Conservation (phyloP, 768 basidiomycete genomes). For the Tylopilus subfusipes region DNA sequence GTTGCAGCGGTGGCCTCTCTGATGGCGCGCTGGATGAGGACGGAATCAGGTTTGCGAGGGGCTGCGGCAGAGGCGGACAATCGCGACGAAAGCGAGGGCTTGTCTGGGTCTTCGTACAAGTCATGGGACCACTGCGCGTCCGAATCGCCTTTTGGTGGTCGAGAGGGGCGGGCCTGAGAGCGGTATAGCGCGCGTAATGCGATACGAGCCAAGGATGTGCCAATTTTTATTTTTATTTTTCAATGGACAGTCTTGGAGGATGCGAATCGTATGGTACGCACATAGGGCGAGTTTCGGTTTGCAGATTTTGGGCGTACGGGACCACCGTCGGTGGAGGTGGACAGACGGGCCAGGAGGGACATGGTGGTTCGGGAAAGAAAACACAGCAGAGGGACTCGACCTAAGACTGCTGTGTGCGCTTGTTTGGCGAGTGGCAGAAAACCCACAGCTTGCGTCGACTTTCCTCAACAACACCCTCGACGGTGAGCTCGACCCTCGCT, state of each 20-base stretch:
- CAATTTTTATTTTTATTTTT: conserved; percentile 18
- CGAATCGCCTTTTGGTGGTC: conserved; percentile 60
- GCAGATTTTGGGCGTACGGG: conserved; percentile 31
- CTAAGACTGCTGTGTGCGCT: conserved; percentile 14
- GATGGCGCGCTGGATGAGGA: conserved; percentile 58
- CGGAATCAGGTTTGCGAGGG: conserved; percentile 52
- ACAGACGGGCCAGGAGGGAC: conserved; percentile 31
- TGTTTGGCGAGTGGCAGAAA: conserved; percentile 32
- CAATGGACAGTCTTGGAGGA: conserved; percentile 19
- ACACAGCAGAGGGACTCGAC: background rate
- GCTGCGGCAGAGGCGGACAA: conserved; percentile 40
- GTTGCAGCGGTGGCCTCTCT: conserved; percentile 50
- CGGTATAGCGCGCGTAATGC: background rate
- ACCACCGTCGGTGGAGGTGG: conserved; percentile 27
- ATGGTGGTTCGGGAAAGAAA: conserved; percentile 18
- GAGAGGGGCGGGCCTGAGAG: conserved; percentile 39
- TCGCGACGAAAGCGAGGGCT: conserved; percentile 53
- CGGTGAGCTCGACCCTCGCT: background rate
- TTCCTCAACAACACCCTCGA: background rate
- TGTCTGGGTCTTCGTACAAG: conserved; percentile 58
- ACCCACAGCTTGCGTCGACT: background rate
- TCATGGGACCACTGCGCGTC: conserved; percentile 73
- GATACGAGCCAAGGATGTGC: conserved; percentile 1
- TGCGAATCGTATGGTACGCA: conserved; percentile 34
- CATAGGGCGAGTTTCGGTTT: conserved; percentile 32